These are phyloP conservation scores for Curvularia lunata DNA, from an alignment of 2,329 filamentous ascomycete species.

Conservation along the genomic window DNA sequence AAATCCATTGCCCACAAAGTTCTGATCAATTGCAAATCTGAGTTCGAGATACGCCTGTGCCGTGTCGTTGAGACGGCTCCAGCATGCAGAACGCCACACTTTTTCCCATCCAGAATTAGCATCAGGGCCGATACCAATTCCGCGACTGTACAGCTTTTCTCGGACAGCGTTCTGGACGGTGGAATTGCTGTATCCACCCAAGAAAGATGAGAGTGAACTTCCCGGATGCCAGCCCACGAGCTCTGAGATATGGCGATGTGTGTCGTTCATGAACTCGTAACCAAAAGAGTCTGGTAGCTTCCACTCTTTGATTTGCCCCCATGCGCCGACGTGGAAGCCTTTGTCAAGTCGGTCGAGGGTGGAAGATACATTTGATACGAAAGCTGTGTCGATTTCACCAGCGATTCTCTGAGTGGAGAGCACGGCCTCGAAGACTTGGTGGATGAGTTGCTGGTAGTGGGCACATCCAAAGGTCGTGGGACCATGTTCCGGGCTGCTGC, in stretches of 20 bases:
- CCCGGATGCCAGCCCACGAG: slow-evolving; percentile 65
- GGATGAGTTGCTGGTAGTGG: slow-evolving; percentile 61
- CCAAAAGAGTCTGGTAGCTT: slow-evolving; percentile 52
- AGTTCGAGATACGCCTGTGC: slow-evolving; percentile 58
- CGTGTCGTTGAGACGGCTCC: slow-evolving; percentile 62
- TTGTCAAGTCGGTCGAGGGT: slow-evolving; percentile 58
- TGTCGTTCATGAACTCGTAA: slow-evolving; percentile 52
- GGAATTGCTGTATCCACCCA: slow-evolving; percentile 53
- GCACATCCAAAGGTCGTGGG: slow-evolving; percentile 59
- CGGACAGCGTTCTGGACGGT: slow-evolving; percentile 55
- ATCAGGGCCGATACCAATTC: slow-evolving; percentile 55
- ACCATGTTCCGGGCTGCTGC: slow-evolving; percentile 65
- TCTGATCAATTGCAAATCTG: slow-evolving; percentile 56
- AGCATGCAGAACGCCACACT: slow-evolving; percentile 64
- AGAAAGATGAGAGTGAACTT: slow-evolving; percentile 54
- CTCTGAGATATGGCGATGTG: slow-evolving; percentile 62
- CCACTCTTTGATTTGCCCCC: slow-evolving; percentile 59
- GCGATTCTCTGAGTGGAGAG: slow-evolving; percentile 28
- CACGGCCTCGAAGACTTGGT: slow-evolving; percentile 47
- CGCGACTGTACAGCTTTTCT: slow-evolving; percentile 56
- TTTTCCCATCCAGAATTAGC: slow-evolving; percentile 65
- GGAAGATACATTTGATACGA: slow-evolving; percentile 48
- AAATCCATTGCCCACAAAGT: slow-evolving; percentile 59
- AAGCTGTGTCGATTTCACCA: slow-evolving; percentile 38
- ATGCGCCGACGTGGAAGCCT: slow-evolving; percentile 56